phyloP scores from a whole-genome alignment of 2,329 filamentous ascomycete genomes.

The Aquanectria penicillioides region DNA sequence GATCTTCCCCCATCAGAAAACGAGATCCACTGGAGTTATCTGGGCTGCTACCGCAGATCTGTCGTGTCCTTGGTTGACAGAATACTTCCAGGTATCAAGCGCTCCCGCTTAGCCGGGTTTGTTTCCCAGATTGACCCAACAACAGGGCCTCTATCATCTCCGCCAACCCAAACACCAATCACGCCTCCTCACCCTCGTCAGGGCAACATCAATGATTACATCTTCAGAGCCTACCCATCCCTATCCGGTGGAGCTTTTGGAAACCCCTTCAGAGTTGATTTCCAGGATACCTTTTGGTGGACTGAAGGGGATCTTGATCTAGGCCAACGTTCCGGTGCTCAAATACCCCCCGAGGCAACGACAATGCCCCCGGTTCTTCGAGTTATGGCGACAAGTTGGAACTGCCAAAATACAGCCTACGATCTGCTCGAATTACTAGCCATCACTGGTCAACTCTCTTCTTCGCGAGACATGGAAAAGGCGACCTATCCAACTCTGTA shows the following conservation, averaged over 20 bases:
- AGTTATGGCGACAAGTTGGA: constrained; percentile 63
- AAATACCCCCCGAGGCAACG: constrained; percentile 40
- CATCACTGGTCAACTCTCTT: constrained; percentile 60
- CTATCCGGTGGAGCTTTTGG: constrained; percentile 52
- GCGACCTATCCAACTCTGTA: constrained; percentile 61
- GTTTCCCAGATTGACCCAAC: constrained; percentile 22
- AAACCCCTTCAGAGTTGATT: constrained; percentile 60
- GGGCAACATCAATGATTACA: constrained; percentile 62
- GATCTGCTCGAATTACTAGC: constrained; percentile 64
- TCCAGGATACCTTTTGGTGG: constrained; percentile 68
- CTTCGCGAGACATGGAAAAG: constrained; percentile 59
- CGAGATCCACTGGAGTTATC: constrained; percentile 57
- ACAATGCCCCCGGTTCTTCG: constrained; percentile 60
- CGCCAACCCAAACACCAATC: constrained; percentile 60
- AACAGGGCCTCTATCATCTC: constrained; percentile 57
- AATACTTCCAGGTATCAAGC: constrained; percentile 59
- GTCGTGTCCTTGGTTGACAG: constrained; percentile 58
- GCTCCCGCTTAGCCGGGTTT: background rate
- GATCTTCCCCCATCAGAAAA: constrained; percentile 49
- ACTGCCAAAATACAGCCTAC: constrained; percentile 58
- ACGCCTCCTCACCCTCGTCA: constrained; percentile 61
- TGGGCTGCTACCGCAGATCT: constrained; percentile 63
- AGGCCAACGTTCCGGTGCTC: constrained; percentile 33
- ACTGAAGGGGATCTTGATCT: constrained; percentile 57
- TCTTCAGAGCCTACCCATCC: constrained; percentile 58